Base-by-base conservation (phyloP, 2,329 filamentous ascomycete species). In the Pestalotiopsis fici region DNA sequence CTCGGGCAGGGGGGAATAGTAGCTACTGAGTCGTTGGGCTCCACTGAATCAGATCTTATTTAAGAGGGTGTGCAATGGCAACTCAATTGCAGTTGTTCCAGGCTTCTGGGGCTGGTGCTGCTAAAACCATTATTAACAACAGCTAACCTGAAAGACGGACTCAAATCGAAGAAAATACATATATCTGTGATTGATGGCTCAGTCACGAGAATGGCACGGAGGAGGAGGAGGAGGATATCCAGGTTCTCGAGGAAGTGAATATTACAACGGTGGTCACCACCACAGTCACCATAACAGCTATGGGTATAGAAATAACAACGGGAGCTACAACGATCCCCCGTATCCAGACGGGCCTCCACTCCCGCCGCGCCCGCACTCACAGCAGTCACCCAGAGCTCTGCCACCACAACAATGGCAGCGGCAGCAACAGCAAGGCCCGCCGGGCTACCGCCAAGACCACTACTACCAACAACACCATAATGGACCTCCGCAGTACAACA, bases 361-460 rank as follows among this genome's bases (percentile, higher is more conserved):
- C 18, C 43, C 43, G 43, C 43, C 43, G 43, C 43, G 43, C 43
- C 43, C 43, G 5, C n/a, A 18, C 43, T 50, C 43, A 2, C 43
- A 50, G 18, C 43, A 50, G 15, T 18, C 43, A 21, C 43, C 43
- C 18, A 18, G 43, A 50, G 43, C 56, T 59, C 23, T 28, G 6
- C 56, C 56, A 12, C 25, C 56, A 3, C 56, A 27, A 12, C 56
- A 59, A 31, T 59, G 56, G 56, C 56, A 59, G 9, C 65, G 56
- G 56, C 56, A 59, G 9, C 65, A 64, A 64, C 69, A 59, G n/a
- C 65, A 56, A n/a, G 56, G 67, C 27, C 63, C 67, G 23, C 43
- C 18, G 18, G 21, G 43, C 18, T 18, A 21, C 21, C 21, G 21
- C 43, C 18, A 21, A n/a, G 43, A 21, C 21, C 9, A n/a, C 21